A percentile compares a stretch with the other conserved stretches of the same genome.
Conservation (phyloP, 2,329 filamentous ascomycete genomes). For the Sarocladium oryzae region DNA sequence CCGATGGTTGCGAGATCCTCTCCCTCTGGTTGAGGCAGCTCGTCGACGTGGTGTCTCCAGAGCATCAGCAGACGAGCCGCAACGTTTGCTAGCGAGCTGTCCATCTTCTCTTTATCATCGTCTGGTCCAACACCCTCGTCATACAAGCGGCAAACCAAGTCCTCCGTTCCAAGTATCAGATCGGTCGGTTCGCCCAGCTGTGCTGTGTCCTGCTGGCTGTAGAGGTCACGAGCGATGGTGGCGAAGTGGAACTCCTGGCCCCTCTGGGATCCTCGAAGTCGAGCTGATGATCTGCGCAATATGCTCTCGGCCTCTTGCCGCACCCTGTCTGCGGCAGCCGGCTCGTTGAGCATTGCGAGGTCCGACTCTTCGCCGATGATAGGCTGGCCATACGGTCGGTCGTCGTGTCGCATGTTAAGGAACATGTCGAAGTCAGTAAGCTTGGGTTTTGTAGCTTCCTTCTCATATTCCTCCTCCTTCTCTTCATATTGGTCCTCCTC, state of each 20-base stretch:
- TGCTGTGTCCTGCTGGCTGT: slow-evolving; percentile 49
- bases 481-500: slow-evolving; percentile 34
- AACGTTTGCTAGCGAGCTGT: slow-evolving; percentile 48
- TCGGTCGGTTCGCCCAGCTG: slow-evolving; percentile 61
- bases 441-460: slow-evolving; percentile 20
- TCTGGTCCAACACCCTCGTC: slow-evolving; percentile 51
- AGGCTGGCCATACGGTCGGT: slow-evolving; percentile 30
- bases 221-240: slow-evolving; percentile 65
- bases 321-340: slow-evolving; percentile 47
- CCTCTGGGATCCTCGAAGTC: slow-evolving; percentile 32
- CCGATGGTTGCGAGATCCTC: slow-evolving; percentile 58
- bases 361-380: slow-evolving; percentile 41
- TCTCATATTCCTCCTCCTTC: slow-evolving; percentile 19
- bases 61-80: slow-evolving; percentile 45
- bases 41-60: slow-evolving; percentile 49
- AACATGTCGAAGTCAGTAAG: slow-evolving; percentile 33
- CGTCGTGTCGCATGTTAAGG: slow-evolving; percentile 40
- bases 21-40: slow-evolving; percentile 40
- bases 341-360: slow-evolving; percentile 48
- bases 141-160: slow-evolving; percentile 59
- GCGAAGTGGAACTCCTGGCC: slow-evolving; percentile 57
- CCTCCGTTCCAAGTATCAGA: slow-evolving; percentile 70
- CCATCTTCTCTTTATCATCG: slow-evolving; percentile 50
- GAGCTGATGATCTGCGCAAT: slow-evolving; percentile 45
- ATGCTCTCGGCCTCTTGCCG: slow-evolving; percentile 50